These are phyloP conservation scores for Salix caprea DNA, from an alignment of 345 rosid genomes.

Conservation along the genomic window DNA sequence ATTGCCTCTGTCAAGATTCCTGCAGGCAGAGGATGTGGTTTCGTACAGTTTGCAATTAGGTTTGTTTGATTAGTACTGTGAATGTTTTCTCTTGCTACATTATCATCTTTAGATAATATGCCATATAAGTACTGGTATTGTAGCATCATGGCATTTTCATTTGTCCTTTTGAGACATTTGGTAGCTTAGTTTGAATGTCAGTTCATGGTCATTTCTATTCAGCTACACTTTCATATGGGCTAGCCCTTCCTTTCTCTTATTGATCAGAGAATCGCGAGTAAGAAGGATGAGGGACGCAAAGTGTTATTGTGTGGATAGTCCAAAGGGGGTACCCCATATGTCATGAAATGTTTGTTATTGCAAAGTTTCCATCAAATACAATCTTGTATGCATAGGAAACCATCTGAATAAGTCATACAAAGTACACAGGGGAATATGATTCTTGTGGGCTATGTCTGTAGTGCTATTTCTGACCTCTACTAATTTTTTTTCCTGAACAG, in stretches of 20 bases:
- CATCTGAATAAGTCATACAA: background rate
- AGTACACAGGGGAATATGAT: background rate
- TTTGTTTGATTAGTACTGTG: constrained; percentile 12
- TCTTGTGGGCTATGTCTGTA: background rate
- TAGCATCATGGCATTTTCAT: background rate
- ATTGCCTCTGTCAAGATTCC: constrained; percentile 79
- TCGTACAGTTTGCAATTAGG: constrained; percentile 77
- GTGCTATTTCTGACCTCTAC: background rate
- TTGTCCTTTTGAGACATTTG: background rate
- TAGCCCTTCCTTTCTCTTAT: constrained; percentile 8
- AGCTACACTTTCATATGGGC: background rate
- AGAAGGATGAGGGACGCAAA: constrained; percentile 6
- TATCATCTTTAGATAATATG: background rate
- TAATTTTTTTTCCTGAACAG: constrained; percentile 24
- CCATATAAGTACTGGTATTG: background rate
- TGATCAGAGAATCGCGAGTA: constrained; percentile 8
- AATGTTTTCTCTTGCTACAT: background rate
- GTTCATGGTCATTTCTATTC: background rate
- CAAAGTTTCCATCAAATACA: background rate
- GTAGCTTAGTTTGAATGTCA: background rate
- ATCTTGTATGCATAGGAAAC: background rate
- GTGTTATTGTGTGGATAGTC: background rate
- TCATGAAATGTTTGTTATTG: background rate
- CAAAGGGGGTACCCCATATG: background rate
- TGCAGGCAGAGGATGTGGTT: constrained; percentile 81